Conservation (phyloP, 805 yeast species). For the Lipomyces mesembrius region DNA sequence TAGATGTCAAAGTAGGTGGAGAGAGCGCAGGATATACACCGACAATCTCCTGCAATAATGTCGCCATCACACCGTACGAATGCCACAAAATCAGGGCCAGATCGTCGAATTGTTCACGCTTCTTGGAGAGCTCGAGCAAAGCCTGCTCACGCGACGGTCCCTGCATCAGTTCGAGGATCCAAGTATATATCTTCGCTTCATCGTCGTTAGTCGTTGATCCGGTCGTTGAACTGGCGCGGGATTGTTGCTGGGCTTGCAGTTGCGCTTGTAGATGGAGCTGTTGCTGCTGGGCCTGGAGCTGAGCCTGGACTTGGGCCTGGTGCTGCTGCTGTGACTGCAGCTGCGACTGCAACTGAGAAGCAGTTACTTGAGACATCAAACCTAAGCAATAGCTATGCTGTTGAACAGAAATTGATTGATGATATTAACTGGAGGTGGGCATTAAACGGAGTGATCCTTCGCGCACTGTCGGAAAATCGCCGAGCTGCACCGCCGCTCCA, state of each 20-base stretch:
- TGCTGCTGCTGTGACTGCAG: slow-evolving; percentile 26
- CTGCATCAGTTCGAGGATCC: slow-evolving; percentile 87
- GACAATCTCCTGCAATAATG: slow-evolving; percentile 83
- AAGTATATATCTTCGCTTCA: slow-evolving; percentile 58
- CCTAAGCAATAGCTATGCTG: not conserved
- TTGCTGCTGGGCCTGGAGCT: slow-evolving; percentile 29
- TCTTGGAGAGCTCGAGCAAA: slow-evolving; percentile 85
- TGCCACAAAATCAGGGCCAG: slow-evolving; percentile 92
- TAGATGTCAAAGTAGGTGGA: slow-evolving; percentile 82
- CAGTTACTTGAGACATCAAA: slow-evolving; percentile 23
- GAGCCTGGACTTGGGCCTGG: slow-evolving; percentile 26
- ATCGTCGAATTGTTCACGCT: slow-evolving; percentile 93
- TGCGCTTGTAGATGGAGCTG: slow-evolving; percentile 30
- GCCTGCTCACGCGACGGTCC: slow-evolving; percentile 95
- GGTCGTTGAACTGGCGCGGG: slow-evolving; percentile 10
- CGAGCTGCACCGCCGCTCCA: too few relatives aligned
- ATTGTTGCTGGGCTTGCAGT: slow-evolving; percentile 26
- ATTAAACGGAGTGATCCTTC: too few relatives aligned
- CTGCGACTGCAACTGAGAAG: slow-evolving; percentile 29
- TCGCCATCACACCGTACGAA: slow-evolving; percentile 95
- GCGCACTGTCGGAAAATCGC: too few relatives aligned
- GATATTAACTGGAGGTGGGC: too few relatives aligned
- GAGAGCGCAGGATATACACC: slow-evolving; percentile 86
- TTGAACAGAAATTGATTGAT: slow-evolving; percentile 1
- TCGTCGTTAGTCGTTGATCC: slow-evolving; percentile 22